Conservation (phyloP, 345 rosid genomes). For the Hibiscus syriacus region DNA sequence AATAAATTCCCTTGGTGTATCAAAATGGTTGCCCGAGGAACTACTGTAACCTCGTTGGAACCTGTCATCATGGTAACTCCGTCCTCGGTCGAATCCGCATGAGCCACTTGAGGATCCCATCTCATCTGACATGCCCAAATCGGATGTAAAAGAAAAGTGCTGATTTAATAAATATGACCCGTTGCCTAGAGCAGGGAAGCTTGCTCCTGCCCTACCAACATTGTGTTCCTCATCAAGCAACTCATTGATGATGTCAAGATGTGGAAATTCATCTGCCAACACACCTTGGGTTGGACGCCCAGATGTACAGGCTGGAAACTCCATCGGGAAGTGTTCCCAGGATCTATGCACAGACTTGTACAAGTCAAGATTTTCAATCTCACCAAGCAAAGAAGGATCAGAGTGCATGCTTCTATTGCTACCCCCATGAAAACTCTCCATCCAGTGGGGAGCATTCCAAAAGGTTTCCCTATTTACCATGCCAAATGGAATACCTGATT, state of each 20-base stretch:
- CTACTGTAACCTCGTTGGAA: conserved; percentile 36
- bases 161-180: conserved; percentile 38
- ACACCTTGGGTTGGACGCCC: conserved; percentile 46
- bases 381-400: conserved; percentile 28
- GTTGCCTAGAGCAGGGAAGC: conserved; percentile 26
- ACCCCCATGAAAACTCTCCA: conserved; percentile 47
- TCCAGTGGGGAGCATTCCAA: conserved; percentile 51
- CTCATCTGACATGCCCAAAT: conserved; percentile 36
- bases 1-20: conserved; percentile 25
- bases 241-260: conserved; percentile 87
- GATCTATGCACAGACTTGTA: conserved; percentile 19
- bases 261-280: conserved; percentile 76
- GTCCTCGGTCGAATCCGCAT: conserved; percentile 61
- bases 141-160: conserved; percentile 47
- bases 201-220: conserved; percentile 25
- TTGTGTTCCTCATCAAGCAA: conserved; percentile 77
- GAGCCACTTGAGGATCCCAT: conserved; percentile 32
- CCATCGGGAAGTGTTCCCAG: conserved; percentile 26
- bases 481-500: conserved; percentile 39
- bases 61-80: conserved; percentile 41
- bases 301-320: conserved; percentile 38
- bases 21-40: conserved; percentile 34
- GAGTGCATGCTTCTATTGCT: conserved; percentile 20
- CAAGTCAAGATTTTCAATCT: conserved; percentile 28
- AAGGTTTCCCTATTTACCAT: conserved; percentile 38